Base-by-base conservation (phyloP, 306 rosid genomes). In the Cucurbita pepo region DNA sequence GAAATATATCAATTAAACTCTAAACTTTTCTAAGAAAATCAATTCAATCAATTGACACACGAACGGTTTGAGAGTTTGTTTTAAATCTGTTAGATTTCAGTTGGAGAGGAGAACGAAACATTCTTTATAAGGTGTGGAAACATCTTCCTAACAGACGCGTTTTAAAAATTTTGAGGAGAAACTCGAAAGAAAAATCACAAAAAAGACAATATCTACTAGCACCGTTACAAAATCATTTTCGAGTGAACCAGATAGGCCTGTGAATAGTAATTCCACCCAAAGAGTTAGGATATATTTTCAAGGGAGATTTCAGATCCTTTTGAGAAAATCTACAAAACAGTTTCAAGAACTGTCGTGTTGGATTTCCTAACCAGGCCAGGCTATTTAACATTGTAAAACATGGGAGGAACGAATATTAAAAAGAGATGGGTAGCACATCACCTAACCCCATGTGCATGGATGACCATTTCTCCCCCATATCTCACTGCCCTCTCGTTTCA, bases 391-490 rank as follows among this genome's bases (percentile, higher is more conserved):
- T 21, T 19, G 10, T 11, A 66, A 47, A 43, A 65, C 40, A 67
- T 22, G 56, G 9, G 18, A 10, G 15, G 3, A 22, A 16, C 41
- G 21, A 16, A 63, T 9, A 63, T 41, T 41, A 40, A 19, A 63
- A 41, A 67, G 43, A 22, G 73, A 67, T 22, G 73, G 55, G 40
- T 12, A 44, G 38, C 12, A 19, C 56, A 66, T 43, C 54, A 57
- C 83, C 81, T 77, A 76, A 38, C 59, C 78, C 87, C 71, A 87
- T 81, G 87, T 81, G 86, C 77, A 77, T 69, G 70, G 77, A 78
- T 79, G 77, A 44, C 79, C 66, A 67, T 19, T 47, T 67, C 43
- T 44, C 56, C 73, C n/a, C 72, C 43, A 11, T 34, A 16, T 4
- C n/a, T 51, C 48, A 62, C 22, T 62, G 22, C 16, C 48, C 13